Conservation (phyloP, 495 filamentous ascomycete genomes). For the Penicillium pancosmium region DNA sequence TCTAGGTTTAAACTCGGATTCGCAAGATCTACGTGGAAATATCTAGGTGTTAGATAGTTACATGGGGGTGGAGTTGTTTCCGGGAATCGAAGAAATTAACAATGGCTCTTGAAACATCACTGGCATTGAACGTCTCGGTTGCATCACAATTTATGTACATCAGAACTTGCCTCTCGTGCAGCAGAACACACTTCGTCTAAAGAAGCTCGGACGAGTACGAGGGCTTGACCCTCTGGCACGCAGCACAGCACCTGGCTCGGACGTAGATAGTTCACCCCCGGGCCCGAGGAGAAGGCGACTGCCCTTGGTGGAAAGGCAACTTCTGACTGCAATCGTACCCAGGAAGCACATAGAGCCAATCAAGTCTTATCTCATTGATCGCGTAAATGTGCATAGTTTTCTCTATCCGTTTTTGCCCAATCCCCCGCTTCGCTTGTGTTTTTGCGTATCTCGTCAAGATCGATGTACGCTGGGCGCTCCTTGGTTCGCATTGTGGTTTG, state of each 20-base stretch:
- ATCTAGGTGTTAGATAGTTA: not conserved
- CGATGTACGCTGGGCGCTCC: slow-evolving; percentile 22
- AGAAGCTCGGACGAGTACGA: slow-evolving; percentile 18
- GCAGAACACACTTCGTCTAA: slow-evolving; percentile 9
- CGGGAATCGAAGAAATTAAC: not conserved
- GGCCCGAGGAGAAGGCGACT: slow-evolving; percentile 29
- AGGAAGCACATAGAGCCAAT: slow-evolving; percentile 37
- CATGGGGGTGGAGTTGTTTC: not conserved
- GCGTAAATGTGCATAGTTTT: slow-evolving; percentile 47
- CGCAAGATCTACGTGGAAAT: not conserved
- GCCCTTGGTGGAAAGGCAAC: slow-evolving; percentile 27
- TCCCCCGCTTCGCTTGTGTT: slow-evolving; percentile 17
- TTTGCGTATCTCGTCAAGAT: slow-evolving; percentile 23
- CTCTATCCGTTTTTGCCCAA: slow-evolving; percentile 35
- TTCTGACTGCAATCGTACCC: slow-evolving; percentile 36
- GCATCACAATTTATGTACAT: slow-evolving; percentile 49
- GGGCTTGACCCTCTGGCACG: slow-evolving; percentile 24
- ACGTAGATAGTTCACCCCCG: slow-evolving; percentile 23
- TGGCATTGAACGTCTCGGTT: slow-evolving; percentile 36
- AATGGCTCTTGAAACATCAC: slow-evolving; percentile 34
- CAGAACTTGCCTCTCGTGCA: slow-evolving; percentile 33
- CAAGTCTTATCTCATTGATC: slow-evolving; percentile 41
- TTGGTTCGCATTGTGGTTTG: slow-evolving; percentile 13
- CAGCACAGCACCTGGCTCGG: slow-evolving; percentile 23
- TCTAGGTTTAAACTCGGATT: too few relatives aligned